These are phyloP conservation scores for Tylopilus sp. DNA, from an alignment of 1,284 basidiomycete species.

Conservation along the genomic window DNA sequence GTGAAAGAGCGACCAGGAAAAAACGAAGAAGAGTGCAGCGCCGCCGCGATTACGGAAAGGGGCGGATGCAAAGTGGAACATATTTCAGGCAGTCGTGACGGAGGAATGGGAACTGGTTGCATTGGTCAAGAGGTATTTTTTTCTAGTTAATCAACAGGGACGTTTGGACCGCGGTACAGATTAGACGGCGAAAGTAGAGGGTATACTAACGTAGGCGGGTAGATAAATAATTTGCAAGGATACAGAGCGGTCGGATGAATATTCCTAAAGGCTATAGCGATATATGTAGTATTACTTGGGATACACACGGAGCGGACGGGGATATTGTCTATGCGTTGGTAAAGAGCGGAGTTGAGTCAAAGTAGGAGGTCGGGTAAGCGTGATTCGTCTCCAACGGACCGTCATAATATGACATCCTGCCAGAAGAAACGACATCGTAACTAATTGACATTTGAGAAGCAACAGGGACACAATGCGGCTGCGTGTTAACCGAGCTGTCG, in stretches of 20 bases:
- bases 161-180: slow-evolving; percentile 16
- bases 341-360: slow-evolving; percentile 28
- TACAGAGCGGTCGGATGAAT: slow-evolving; percentile 20
- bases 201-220: slow-evolving; percentile 17
- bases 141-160: slow-evolving; percentile 5
- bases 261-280: slow-evolving; percentile 17
- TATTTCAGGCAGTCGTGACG: slow-evolving; percentile 9
- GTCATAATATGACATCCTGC: slow-evolving; percentile 30
- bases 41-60: not conserved
- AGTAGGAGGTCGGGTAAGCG: slow-evolving; percentile 20
- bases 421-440: slow-evolving; percentile 27
- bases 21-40: not conserved
- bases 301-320: not conserved
- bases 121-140: not conserved
- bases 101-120: not conserved
- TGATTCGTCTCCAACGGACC: slow-evolving; percentile 24
- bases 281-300: slow-evolving; percentile 18
- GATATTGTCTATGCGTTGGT: slow-evolving; percentile 24
- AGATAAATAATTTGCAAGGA: slow-evolving; percentile 30
- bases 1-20: not conserved
- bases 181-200: slow-evolving; percentile 10
- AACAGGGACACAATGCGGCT: slow-evolving; percentile 24
- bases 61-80: not conserved
- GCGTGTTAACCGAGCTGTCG: slow-evolving; percentile 13
- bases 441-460: slow-evolving; percentile 20